phyloP scores from a whole-genome alignment of 768 basidiomycete genomes.

The Collybia sordida region DNA sequence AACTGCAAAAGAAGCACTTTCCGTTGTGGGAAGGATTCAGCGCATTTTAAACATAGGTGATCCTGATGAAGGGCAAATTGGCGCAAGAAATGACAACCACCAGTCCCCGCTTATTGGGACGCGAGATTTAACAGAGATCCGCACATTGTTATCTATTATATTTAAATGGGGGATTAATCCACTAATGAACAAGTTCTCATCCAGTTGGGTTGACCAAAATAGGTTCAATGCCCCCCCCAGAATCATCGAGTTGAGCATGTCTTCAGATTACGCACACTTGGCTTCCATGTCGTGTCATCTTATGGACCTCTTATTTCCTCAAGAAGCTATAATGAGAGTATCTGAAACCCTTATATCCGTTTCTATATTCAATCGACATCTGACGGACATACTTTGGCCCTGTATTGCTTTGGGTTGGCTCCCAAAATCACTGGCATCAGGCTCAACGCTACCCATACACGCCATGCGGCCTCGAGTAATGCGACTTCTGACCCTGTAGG shows the following conservation, averaged over 20 bases:
- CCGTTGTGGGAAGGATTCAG: conserved; percentile 49
- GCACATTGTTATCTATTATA: conserved; percentile 62
- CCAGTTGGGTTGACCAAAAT: conserved; percentile 35
- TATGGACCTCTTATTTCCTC: conserved; percentile 52
- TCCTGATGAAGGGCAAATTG: conserved; percentile 9
- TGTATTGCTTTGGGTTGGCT: conserved; percentile 74
- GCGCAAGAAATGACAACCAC: conserved; percentile 7
- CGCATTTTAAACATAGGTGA: conserved; percentile 30
- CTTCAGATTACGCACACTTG: conserved; percentile 43
- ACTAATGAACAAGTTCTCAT: conserved; percentile 42
- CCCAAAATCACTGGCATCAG: conserved; percentile 46
- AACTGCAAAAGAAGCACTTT: conserved; percentile 57
- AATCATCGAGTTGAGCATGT: conserved; percentile 44
- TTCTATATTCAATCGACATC: conserved; percentile 53
- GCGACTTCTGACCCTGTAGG: conserved; percentile 65
- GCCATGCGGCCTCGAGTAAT: conserved; percentile 49
- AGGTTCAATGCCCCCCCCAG: conserved; percentile 18
- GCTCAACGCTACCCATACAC: conserved; percentile 40
- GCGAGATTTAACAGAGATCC: conserved; percentile 61
- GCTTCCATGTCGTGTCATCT: conserved; percentile 42
- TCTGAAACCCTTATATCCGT: conserved; percentile 63
- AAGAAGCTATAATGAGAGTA: conserved; percentile 43
- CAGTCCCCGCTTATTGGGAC: conserved; percentile 51
- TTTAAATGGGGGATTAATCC: conserved; percentile 74
- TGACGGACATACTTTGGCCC: conserved; percentile 57